These are phyloP conservation scores for Amanita brunnescens DNA, from an alignment of 768 basidiomycete species.

Conservation along the genomic window DNA sequence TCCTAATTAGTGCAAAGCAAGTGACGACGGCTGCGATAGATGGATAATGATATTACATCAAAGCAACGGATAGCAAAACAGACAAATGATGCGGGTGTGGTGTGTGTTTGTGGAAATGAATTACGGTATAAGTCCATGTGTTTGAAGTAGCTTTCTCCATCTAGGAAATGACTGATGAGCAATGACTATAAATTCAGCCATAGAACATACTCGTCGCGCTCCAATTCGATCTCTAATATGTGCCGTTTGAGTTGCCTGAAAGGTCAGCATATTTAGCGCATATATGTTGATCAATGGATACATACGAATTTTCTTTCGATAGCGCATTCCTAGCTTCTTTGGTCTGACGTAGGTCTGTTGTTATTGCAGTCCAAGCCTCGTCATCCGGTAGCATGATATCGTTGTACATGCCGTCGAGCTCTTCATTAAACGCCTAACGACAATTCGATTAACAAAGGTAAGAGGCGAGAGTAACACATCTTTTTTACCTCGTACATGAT, in stretches of 20 bases:
- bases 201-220: slow-evolving; percentile 67
- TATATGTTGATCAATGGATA: slow-evolving; percentile 11
- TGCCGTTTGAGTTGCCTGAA: slow-evolving; percentile 60
- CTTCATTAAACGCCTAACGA: slow-evolving; percentile 84
- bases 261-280: slow-evolving; percentile 5
- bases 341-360: slow-evolving; percentile 59
- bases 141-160: slow-evolving; percentile 56
- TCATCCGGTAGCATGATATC: slow-evolving; percentile 75
- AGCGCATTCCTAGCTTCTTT: slow-evolving; percentile 73
- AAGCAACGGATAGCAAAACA: slow-evolving; percentile 2
- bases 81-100: background rate
- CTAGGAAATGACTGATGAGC: slow-evolving; percentile 27
- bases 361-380: slow-evolving; percentile 78
- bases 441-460: slow-evolving; percentile 1
- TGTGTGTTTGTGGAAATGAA: background rate
- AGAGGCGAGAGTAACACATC: background rate
- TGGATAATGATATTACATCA: slow-evolving; percentile 5
- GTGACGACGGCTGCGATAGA: slow-evolving; percentile 4
- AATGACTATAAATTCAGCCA: background rate
- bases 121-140: slow-evolving; percentile 35
- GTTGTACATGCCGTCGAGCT: slow-evolving; percentile 85
- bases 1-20: background rate
- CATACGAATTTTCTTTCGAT: slow-evolving; percentile 74
- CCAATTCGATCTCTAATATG: slow-evolving; percentile 61
- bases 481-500: slow-evolving; percentile 90